These are phyloP conservation scores for Aristolochia californica DNA, from an alignment of 164 flowering plant genomes.

Conservation along the genomic window DNA sequence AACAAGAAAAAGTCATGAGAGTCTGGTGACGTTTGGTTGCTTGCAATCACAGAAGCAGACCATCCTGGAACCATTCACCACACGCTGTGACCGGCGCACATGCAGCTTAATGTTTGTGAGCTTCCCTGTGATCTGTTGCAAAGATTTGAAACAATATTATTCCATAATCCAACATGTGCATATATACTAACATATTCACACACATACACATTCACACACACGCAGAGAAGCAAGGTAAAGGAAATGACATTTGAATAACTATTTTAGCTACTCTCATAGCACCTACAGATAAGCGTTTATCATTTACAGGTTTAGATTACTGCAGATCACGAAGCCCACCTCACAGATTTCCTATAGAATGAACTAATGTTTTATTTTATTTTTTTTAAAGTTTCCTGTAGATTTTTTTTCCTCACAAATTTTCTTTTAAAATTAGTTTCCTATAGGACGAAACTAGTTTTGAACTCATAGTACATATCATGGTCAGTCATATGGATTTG, in stretches of 20 bases:
- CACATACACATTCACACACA: neutral
- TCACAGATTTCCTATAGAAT: too few species aligned
- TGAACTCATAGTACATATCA: too few species aligned
- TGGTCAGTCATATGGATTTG: too few species aligned
- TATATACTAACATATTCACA: neutral
- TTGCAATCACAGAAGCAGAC: constrained; percentile 71
- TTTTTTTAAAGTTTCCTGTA: too few species aligned
- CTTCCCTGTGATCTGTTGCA: constrained; percentile 72
- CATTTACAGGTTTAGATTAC: neutral
- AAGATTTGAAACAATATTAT: neutral
- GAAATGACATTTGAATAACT: neutral
- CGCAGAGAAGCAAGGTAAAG: too few species aligned
- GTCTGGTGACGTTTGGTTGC: constrained; percentile 31
- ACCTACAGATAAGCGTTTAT: too few species aligned
- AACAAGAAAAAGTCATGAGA: neutral
- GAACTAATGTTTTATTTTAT: too few species aligned
- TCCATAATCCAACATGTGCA: neutral
- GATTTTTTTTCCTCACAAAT: too few species aligned
- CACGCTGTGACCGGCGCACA: constrained; percentile 63
- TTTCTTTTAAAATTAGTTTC: too few species aligned
- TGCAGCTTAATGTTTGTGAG: constrained; percentile 81
- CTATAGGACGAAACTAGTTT: too few species aligned
- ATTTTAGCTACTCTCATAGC: neutral
- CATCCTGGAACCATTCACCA: constrained; percentile 71
- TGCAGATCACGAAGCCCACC: too few species aligned